These are phyloP conservation scores for Rutstroemia sp. DNA, from an alignment of 2,329 filamentous ascomycete species.

Conservation along the genomic window DNA sequence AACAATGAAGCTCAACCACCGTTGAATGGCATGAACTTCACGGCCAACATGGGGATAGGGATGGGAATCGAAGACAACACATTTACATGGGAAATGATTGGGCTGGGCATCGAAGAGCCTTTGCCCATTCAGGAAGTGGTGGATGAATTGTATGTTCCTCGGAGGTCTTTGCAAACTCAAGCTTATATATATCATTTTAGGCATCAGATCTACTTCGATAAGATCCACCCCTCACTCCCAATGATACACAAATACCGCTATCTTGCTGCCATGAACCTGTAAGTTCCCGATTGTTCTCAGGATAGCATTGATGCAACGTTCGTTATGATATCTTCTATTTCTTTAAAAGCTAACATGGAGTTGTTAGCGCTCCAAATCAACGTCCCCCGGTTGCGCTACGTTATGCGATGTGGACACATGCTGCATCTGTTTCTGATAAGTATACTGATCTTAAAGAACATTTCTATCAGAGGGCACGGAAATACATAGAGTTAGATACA, in stretches of 20 bases:
- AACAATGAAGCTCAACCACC: constrained; percentile 41
- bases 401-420: constrained; percentile 94
- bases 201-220: constrained; percentile 83
- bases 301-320: not conserved
- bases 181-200: constrained; percentile 34
- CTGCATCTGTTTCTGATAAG: constrained; percentile 78
- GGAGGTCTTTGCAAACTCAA: constrained; percentile 12
- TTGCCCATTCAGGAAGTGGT: constrained; percentile 61
- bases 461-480: constrained; percentile 83
- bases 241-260: constrained; percentile 89
- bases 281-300: constrained; percentile 24
- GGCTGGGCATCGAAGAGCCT: constrained; percentile 61
- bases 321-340: not conserved
- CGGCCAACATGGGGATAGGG: constrained; percentile 36
- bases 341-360: constrained; percentile 1
- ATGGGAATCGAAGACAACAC: constrained; percentile 45
- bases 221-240: constrained; percentile 76
- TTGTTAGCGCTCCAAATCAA: constrained; percentile 61
- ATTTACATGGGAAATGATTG: constrained; percentile 78
- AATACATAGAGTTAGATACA: constrained; percentile 84
- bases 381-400: constrained; percentile 81
- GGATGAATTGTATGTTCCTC: constrained; percentile 64
- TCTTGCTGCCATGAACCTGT: constrained; percentile 79
- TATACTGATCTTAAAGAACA: constrained; percentile 73
- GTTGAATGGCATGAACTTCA: constrained; percentile 53